phyloP scores from a whole-genome alignment of 345 rosid species.

The Euphorbia pulcherrima region DNA sequence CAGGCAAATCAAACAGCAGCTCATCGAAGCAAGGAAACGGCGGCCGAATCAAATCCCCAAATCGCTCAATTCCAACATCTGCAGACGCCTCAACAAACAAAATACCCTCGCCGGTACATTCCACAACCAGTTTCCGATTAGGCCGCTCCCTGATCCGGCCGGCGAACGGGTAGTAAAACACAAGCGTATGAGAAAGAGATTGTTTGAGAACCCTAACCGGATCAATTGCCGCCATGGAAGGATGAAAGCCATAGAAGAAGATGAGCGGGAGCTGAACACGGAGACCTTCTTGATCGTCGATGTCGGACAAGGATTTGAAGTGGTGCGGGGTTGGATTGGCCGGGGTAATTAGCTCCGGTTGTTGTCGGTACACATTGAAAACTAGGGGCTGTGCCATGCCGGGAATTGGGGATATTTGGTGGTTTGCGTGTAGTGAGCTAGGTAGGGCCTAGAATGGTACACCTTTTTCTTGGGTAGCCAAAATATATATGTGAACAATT shows the following conservation, averaged over 20 bases:
- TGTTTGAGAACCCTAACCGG: conserved; percentile 3
- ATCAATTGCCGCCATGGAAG: conserved; percentile 8
- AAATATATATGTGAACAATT: too few species aligned
- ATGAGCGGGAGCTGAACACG: not conserved
- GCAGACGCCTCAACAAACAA: conserved; percentile 9
- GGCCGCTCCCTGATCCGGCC: conserved; percentile 10
- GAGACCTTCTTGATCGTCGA: conserved; percentile 12
- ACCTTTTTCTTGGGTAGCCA: too few species aligned
- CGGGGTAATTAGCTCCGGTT: conserved; percentile 14
- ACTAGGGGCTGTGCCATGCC: not conserved
- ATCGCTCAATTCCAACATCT: conserved; percentile 7
- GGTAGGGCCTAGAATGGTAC: too few species aligned
- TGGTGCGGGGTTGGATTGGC: conserved; percentile 11
- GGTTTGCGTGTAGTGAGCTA: too few species aligned
- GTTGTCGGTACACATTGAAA: conserved; percentile 7
- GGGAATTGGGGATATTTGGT: too few species aligned
- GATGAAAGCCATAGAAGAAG: conserved; percentile 1
- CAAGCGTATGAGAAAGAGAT: conserved; percentile 11
- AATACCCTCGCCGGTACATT: conserved; percentile 13
- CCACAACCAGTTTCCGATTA: conserved; percentile 9
- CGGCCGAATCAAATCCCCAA: conserved; percentile 11
- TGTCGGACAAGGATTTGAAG: conserved; percentile 10
- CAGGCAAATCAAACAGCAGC: conserved; percentile 9
- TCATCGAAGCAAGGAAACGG: conserved; percentile 19
- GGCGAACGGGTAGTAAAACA: conserved; percentile 18